A percentile compares a stretch with the other conserved stretches of the same genome.
phyloP scores from a whole-genome alignment of 495 filamentous ascomycete genomes.

The Penicillium pulvis region DNA sequence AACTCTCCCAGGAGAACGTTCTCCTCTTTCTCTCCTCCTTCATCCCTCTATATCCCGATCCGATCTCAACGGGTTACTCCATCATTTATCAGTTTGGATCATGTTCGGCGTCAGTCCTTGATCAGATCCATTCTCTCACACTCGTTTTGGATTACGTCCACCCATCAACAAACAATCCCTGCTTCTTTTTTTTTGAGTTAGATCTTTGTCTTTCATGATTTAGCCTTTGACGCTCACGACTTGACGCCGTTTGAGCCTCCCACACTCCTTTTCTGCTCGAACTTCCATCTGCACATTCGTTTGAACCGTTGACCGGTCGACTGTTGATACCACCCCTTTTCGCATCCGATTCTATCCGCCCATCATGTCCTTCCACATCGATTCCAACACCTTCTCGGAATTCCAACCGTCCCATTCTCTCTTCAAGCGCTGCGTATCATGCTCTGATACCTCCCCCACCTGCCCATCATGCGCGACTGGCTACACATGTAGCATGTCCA shows the following conservation, averaged over 20 bases:
- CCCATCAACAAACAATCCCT: neutral
- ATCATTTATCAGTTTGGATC: constrained; percentile 13
- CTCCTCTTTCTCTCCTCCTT: constrained; percentile 14
- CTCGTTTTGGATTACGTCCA: constrained; percentile 19
- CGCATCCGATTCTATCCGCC: constrained; percentile 8
- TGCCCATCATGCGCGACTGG: constrained; percentile 53
- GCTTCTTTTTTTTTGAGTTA: neutral
- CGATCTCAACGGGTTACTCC: constrained; percentile 16
- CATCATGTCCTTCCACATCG: constrained; percentile 30
- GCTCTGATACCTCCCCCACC: constrained; percentile 41
- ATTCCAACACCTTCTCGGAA: constrained; percentile 7
- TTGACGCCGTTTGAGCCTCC: constrained; percentile 44
- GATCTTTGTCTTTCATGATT: constrained; percentile 31
- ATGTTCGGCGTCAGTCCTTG: constrained; percentile 30
- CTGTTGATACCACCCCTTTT: constrained; percentile 21
- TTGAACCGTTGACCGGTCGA: constrained; percentile 32
- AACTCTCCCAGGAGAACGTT: constrained; percentile 11
- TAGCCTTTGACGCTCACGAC: constrained; percentile 40
- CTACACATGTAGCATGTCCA: constrained; percentile 58
- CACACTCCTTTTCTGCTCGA: constrained; percentile 30
- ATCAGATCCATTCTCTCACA: constrained; percentile 17
- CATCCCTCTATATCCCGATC: constrained; percentile 6
- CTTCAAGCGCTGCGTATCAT: constrained; percentile 52
- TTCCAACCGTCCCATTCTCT: constrained; percentile 36
- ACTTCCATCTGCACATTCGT: constrained; percentile 16